Percentiles rank a stretch among this genome's conserved stretches.
Conservation (phyloP, 768 basidiomycete genomes). For the Mycena filopes region DNA sequence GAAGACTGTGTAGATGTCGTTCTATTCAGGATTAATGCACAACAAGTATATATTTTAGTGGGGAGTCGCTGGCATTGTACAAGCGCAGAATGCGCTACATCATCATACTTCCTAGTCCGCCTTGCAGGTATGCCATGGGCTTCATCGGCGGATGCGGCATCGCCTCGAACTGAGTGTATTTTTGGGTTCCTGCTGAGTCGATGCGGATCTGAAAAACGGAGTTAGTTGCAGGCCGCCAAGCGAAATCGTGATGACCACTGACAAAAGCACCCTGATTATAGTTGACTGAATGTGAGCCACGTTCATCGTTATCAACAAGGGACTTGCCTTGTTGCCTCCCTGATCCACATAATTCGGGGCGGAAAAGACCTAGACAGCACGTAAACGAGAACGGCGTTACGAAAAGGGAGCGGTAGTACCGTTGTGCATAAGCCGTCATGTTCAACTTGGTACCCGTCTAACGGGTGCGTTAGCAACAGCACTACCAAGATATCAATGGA, state of each 20-base stretch:
- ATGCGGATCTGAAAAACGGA: slow-evolving; percentile 73
- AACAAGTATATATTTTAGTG: slow-evolving; percentile 23
- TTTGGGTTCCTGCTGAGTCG: slow-evolving; percentile 75
- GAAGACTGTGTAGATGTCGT: no score
- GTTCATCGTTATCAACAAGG: no score
- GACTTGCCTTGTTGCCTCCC: slow-evolving; percentile 74
- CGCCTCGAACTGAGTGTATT: slow-evolving; percentile 87
- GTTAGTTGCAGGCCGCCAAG: neutral
- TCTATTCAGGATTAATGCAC: slow-evolving; percentile 22
- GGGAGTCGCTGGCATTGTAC: slow-evolving; percentile 12
- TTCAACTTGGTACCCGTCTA: slow-evolving; percentile 94
- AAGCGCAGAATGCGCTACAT: slow-evolving; percentile 55
- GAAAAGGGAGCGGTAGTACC: slow-evolving; percentile 50
- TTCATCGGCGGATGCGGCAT: slow-evolving; percentile 89
- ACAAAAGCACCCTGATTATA: slow-evolving; percentile 77
- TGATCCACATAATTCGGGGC: slow-evolving; percentile 97
- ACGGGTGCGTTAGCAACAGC: neutral
- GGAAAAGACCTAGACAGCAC: slow-evolving; percentile 76
- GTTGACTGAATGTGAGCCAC: no score
- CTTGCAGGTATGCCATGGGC: slow-evolving; percentile 90
- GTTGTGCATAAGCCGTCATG: slow-evolving; percentile 96
- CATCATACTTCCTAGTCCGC: slow-evolving; percentile 74
- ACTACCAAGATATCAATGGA: slow-evolving; percentile 5
- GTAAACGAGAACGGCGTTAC: slow-evolving; percentile 28
- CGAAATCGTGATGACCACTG: neutral